A percentile compares a stretch with the other conserved stretches of the same genome.
These are phyloP conservation scores for Fonsecaea pedrosoi DNA, from an alignment of 2,329 filamentous ascomycete genomes.

Conservation along the genomic window DNA sequence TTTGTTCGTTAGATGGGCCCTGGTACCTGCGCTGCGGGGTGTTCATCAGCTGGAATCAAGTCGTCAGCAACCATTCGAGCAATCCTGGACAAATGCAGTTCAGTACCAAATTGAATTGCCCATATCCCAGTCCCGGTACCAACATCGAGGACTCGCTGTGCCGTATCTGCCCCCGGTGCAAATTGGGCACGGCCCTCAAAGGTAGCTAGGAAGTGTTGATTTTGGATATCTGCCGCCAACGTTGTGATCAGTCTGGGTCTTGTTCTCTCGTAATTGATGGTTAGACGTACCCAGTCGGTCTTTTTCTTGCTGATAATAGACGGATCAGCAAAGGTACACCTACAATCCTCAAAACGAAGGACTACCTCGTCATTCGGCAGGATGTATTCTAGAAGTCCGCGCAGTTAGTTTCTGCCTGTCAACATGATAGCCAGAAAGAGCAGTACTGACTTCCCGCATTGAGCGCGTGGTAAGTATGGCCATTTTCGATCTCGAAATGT, in stretches of 20 bases:
- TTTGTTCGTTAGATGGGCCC: background rate
- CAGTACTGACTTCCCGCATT: constrained; percentile 2
- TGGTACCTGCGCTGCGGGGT: background rate
- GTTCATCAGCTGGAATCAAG: background rate
- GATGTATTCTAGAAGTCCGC: background rate
- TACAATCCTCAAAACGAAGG: background rate
- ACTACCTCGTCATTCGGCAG: background rate
- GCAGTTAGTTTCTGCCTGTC: background rate
- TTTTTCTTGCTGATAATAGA: background rate
- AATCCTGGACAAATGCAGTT: background rate
- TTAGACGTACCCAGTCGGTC: background rate
- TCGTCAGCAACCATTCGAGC: background rate
- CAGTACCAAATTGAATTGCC: constrained; percentile 17
- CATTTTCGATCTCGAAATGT: background rate
- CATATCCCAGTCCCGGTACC: constrained; percentile 24
- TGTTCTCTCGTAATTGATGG: background rate
- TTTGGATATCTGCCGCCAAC: background rate
- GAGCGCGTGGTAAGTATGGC: constrained; percentile 1
- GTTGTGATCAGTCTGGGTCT: background rate
- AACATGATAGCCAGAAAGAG: background rate
- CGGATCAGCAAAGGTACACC: background rate
- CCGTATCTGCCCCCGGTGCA: constrained; percentile 46
- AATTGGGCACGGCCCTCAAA: constrained; percentile 34
- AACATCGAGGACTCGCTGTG: constrained; percentile 42
- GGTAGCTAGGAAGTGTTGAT: constrained; percentile 1